These are phyloP conservation scores for Saturnispora zaruensis DNA, from an alignment of 805 yeast species.

Conservation along the genomic window DNA sequence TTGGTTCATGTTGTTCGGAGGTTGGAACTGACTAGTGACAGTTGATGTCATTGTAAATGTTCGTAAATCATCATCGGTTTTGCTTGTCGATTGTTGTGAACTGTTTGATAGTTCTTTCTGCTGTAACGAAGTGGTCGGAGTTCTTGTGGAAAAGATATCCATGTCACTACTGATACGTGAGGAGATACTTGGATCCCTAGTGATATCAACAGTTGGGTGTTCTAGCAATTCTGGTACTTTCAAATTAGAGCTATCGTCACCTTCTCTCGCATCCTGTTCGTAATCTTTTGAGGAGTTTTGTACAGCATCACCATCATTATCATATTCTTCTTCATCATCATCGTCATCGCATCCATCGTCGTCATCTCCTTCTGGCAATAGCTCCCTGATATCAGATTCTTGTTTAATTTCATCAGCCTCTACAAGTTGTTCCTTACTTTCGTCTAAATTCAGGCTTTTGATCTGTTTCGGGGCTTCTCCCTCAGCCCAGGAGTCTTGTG, in stretches of 20 bases:
- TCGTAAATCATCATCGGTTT: not conserved
- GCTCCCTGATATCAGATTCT: not conserved
- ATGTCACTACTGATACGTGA: slow-evolving; percentile 12
- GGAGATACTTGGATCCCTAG: slow-evolving; percentile 14
- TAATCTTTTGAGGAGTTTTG: slow-evolving; percentile 8
- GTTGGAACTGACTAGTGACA: not conserved
- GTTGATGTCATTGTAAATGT: slow-evolving; percentile 6
- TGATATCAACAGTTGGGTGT: slow-evolving; percentile 11
- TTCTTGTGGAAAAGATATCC: slow-evolving; percentile 10
- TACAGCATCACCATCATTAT: not conserved
- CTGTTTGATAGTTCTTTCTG: not conserved
- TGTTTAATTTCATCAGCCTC: not conserved
- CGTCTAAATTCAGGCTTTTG: not conserved
- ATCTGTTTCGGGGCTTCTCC: not conserved
- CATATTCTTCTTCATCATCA: not conserved
- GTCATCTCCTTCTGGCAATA: not conserved
- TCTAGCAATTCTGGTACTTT: slow-evolving; percentile 4
- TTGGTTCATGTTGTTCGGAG: slow-evolving; percentile 6
- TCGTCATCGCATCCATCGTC: not conserved
- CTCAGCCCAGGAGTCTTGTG: slow-evolving; percentile 2
- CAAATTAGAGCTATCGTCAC: not conserved
- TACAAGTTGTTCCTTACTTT: not conserved
- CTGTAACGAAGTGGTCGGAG: not conserved
- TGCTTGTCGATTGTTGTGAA: not conserved
- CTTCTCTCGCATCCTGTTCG: slow-evolving; percentile 3